Base-by-base conservation (phyloP, 768 basidiomycete species). In the Collybiopsis confluens region DNA sequence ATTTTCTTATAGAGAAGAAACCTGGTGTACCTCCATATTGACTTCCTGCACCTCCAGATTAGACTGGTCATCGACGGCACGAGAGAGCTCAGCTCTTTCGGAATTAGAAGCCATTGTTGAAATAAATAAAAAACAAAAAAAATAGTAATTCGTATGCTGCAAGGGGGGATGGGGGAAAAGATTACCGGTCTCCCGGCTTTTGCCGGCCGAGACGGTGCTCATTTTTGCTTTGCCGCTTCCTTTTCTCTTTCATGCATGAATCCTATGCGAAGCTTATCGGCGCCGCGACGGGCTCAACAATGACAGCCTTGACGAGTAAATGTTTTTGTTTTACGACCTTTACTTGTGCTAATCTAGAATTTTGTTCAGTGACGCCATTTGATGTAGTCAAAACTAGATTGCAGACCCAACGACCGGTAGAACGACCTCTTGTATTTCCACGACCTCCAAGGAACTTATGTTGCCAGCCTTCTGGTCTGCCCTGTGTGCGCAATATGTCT, bases 351-450 rank as follows among this genome's bases (percentile, higher is more conserved):
- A 30, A 55, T 59, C 35, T n/a, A n/a, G n/a, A n/a, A n/a, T n/a
- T 38, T 50, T 28, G 28, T 54, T 9, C 65, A 98, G 96, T 99
- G 97, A 98, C 96, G 2, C 97, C 97, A 2, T 99, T 99, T 68
- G 97, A 99, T 70, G 93, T 99, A 52, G 80, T 98, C 60, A 98
- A 98, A 69, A 98, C 96, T 11, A 84, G 97, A 26, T 74, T 99
- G 16, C 97, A 99, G 68, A 98, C 97, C 0, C 93, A 90, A 66
- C 86, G 86, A n/a, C 73, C 77, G 20, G 67, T 68, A 64, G 72
- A 67, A 57, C 74, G 67, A 54, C 76, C 68, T 43, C 73, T 82
- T 24, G 21, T 52, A 9, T 79, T 82, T 64, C 75, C 81, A 53
- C 75, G 73, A 54, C 76, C 79, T 47, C 76, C 82, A 10, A 67